phyloP scores from a whole-genome alignment of 1,139 yeast genomes.

The Candida sojae region DNA sequence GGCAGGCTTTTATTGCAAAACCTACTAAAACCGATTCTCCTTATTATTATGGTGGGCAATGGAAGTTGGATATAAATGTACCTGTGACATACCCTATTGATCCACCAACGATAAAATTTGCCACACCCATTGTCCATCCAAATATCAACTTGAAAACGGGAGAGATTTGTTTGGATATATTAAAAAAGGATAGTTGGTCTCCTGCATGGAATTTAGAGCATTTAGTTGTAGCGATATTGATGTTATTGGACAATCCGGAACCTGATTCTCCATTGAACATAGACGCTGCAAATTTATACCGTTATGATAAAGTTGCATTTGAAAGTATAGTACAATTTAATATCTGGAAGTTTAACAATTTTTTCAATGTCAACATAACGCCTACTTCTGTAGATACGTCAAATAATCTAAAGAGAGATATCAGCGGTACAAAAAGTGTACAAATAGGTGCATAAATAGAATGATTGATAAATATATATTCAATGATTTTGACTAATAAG shows the following conservation, averaged over 20 bases:
- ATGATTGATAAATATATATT: not conserved
- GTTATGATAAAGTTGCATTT: slow-evolving; percentile 57
- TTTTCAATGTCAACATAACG: slow-evolving; percentile 8
- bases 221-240: slow-evolving; percentile 69
- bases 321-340: slow-evolving; percentile 65
- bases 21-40: slow-evolving; percentile 45
- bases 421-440: slow-evolving; percentile 11
- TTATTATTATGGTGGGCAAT: slow-evolving; percentile 52
- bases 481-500: slow-evolving; percentile 19
- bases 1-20: slow-evolving; percentile 65
- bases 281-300: slow-evolving; percentile 77
- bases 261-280: slow-evolving; percentile 85
- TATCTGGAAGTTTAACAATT: slow-evolving; percentile 37
- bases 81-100: slow-evolving; percentile 62
- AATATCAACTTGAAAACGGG: slow-evolving; percentile 72
- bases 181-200: slow-evolving; percentile 68
- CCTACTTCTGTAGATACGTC: slow-evolving; percentile 8
- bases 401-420: slow-evolving; percentile 9
- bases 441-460: slow-evolving; percentile 1
- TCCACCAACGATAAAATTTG: slow-evolving; percentile 67
- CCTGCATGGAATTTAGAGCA: slow-evolving; percentile 85
- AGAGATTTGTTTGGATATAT: slow-evolving; percentile 82
- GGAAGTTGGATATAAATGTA: slow-evolving; percentile 56
- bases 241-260: slow-evolving; percentile 74
- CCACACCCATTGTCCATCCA: slow-evolving; percentile 67